Base-by-base conservation (phyloP, 257 asterid genomes). In the Primulina tabacum region DNA sequence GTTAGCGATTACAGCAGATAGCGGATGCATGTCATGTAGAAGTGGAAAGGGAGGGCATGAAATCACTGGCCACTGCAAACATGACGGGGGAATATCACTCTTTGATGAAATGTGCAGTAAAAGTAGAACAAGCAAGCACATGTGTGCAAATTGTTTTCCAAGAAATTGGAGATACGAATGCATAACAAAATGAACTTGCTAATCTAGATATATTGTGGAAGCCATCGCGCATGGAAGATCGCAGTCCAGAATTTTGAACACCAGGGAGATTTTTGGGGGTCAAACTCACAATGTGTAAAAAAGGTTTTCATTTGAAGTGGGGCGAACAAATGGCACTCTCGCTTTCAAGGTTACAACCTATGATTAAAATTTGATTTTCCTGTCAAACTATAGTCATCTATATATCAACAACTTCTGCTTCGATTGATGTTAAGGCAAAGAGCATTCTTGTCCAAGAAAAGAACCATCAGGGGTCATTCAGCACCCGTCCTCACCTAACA, bases 11-110 rank as follows among this genome's bases (percentile, higher is more conserved):
- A 17, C n/a, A 5, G 57, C n/a, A 5, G 57, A 16, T 50, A 50
- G 57, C 8, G 8, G 5, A 17, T 50, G 21, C 55, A 28, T 62
- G 59, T 78, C 70, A 77, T 47, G 70, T 52, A 60, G 69, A 40
- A 11, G 73, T 3, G 17, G 77, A 73, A 56, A 64, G 40, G 61
- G 78, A 40, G n/a, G 78, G 79, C 56, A 73, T 35, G 68, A 83
- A 81, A 18, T 76, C 82, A 10, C 28, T 50, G 9, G 79, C 88
- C 64, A 69, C 86, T 83, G 84, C 32, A 62, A 28, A 69, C 55
- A 61, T 14, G 70, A 72, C 28, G 21, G 61, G 8, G 29, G 57
- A 7, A 24, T 35, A 62, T 62, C 38, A 62, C 26, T 53, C 34
- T 55, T 24, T 57, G 56, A 58, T 10, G 6, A 6, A 21, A 60